Evolutionary conservation across 2,329 filamentous ascomycete species (phyloP).

Genomic region (Periconia macrospinosa): DNA sequence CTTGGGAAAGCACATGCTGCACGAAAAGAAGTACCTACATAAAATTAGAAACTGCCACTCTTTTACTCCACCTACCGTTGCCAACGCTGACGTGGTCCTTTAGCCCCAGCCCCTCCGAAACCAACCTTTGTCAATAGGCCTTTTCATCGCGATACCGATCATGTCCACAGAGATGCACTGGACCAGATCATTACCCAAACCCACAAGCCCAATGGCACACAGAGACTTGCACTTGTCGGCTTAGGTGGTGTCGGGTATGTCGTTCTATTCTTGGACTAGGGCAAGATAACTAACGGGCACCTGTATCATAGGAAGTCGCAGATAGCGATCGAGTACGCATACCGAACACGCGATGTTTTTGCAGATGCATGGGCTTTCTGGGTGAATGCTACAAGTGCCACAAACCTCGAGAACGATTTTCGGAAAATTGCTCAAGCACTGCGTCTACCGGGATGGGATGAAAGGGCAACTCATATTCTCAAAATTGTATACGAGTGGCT

Average conservation of each 20-base stretch:
- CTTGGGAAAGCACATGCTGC: background rate
- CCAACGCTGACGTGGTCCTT: background rate
- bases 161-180: constrained; percentile 4
- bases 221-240: constrained; percentile 8
- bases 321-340: constrained; percentile 25
- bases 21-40: background rate
- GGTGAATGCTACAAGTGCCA: constrained; percentile 24
- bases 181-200: background rate
- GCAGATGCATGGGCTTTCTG: constrained; percentile 32
- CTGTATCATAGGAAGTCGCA: constrained; percentile 14
- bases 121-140: constrained; percentile 1
- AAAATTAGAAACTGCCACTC: background rate
- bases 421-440: constrained; percentile 27
- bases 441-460: constrained; percentile 23
- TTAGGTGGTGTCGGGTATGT: constrained; percentile 10
- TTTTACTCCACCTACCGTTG: no score
- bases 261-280: background rate
- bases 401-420: constrained; percentile 27
- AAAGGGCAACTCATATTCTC: constrained; percentile 24
- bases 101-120: background rate
- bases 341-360: constrained; percentile 18
- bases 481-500: constrained; percentile 29
- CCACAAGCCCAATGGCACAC: background rate
- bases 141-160: constrained; percentile 5
- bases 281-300: background rate